Evolutionary conservation across 2,329 filamentous ascomycete species (phyloP), one percentile per base, ranked within the genome.

Genomic region (Cladophialophora yegresii): DNA sequence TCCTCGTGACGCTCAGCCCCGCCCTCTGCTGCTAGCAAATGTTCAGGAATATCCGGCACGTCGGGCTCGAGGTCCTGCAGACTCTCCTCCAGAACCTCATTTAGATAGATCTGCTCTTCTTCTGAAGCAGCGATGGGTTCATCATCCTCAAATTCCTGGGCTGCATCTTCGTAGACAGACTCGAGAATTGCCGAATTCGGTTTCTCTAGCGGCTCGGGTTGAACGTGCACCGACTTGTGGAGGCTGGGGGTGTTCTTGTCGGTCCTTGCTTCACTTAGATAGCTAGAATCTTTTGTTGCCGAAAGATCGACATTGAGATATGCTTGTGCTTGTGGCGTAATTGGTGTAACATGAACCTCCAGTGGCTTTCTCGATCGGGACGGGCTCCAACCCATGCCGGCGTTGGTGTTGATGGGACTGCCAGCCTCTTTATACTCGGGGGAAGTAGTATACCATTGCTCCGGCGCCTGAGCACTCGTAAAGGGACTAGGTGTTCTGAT

Each of bases 1-100:
- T 97, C 92, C 78, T 98, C 93, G 72, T 98, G 93, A 0, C 92
- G 91, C 5, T 89, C 78, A 8, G 84, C 83, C 70, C 88, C 87
- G 71, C 88, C 58, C 10, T 66, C 62, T 10, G 59, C 54, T 4
- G 61, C 12, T 64, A 69, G 57, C 9, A 65, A 36, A 23, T 63
- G 65, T 20, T 69, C 72, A 10, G 74, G 72, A 13, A 73, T 69
- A 3, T 74, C 62, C 7, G 74, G 73, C 26, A 76, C 73, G n/a
- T 74, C 72, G 54, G 75, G 73, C 53, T 76, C 65, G n/a, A 73
- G 54, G 10, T 74, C 74, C 26, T 74, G 72, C n/a, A 77, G 64
- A n/a, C 77, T 75, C 22, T 76, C 74, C 53, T 78, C 76, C 2
- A 79, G 70, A 10, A 78, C 77, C 63, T 80, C 79, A 23, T 77